Evolutionary conservation across 139 green algal genomes (phyloP).

Genomic region (Micromonas commoda): DNA sequence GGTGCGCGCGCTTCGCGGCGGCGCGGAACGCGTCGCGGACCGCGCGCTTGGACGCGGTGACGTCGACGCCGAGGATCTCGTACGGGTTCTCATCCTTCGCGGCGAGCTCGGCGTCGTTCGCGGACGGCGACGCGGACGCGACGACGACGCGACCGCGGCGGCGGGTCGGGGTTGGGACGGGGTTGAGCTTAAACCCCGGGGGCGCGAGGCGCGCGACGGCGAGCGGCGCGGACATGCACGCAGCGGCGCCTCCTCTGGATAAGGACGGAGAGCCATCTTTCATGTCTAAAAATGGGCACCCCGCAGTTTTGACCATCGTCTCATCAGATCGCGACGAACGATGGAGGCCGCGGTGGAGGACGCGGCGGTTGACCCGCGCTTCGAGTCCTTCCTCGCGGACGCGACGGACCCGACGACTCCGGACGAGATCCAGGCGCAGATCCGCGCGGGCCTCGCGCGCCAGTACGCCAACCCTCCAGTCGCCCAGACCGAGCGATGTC

Average conservation of each 20-base stretch:
- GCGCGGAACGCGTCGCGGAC: not conserved
- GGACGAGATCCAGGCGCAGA: not conserved
- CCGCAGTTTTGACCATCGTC: no score
- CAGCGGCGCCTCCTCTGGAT: no score
- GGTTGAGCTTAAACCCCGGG: no score
- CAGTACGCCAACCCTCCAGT: not conserved
- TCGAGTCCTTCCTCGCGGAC: not conserved
- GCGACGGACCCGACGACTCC: not conserved
- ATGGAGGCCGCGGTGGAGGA: not conserved
- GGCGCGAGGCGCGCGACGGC: no score
- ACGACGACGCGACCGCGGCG: no score
- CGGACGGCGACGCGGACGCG: no score
- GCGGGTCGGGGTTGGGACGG: no score
- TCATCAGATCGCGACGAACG: not conserved
- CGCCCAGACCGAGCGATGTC: not conserved
- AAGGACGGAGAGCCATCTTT: no score
- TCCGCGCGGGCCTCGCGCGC: not conserved
- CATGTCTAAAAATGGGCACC: no score
- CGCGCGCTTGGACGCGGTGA: not conserved
- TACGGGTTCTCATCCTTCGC: no score
- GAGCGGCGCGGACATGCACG: no score
- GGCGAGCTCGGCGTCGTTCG: no score
- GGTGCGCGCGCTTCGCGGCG: not conserved
- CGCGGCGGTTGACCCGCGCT: not conserved
- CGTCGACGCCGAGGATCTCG: not conserved